Evolutionary conservation across 495 filamentous ascomycete species (phyloP), one percentile per base, ranked within the genome.

Genomic region (Penicillium silybi): DNA sequence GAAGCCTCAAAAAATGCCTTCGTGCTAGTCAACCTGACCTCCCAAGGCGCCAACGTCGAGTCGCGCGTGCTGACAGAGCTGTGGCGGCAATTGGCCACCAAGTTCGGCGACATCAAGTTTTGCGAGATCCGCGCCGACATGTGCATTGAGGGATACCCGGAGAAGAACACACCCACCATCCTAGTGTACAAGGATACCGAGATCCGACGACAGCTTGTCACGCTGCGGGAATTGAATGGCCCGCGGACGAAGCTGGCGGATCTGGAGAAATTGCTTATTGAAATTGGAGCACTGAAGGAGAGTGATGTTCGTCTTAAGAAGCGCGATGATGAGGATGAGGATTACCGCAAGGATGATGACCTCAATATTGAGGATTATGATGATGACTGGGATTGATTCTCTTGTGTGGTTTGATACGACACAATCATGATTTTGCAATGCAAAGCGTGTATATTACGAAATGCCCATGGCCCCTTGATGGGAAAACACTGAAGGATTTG

Each of bases 111-210:
- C 51, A 70, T 97, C 64, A 99, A 99, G 71, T 99, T 99, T 73
- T 97, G 92, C 66, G 90, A 99, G 70, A 97, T 99, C 41, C 79
- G 84, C 57, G 93, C 83, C 2, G 85, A 91, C 62, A 85, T 95
- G 80, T 96, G 93, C 50, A 96, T 99, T 61, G 93, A 97, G 71
- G 87, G 87, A 18, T 99, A 97, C 66, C 93, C 93, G 15, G 95
- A 97, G 63, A 79, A 79, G 46, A 97, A 97, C 62, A 95, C 90
- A 43, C 93, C 93, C 8, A 99, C 93, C 6, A 92, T 99, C 26
- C 70, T 99, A 49, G 81, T 95, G 0, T 99, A 97, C 63, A 84
- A 84, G 62, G 87, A 96, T 56, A 90, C 89, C 17, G 90, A 97
- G 69, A 95, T 99, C 46, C 80, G 82, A 61, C 89, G 80, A 67